phyloP scores from a whole-genome alignment of 106 monocot genomes.

The Hemerocallis citrina region DNA sequence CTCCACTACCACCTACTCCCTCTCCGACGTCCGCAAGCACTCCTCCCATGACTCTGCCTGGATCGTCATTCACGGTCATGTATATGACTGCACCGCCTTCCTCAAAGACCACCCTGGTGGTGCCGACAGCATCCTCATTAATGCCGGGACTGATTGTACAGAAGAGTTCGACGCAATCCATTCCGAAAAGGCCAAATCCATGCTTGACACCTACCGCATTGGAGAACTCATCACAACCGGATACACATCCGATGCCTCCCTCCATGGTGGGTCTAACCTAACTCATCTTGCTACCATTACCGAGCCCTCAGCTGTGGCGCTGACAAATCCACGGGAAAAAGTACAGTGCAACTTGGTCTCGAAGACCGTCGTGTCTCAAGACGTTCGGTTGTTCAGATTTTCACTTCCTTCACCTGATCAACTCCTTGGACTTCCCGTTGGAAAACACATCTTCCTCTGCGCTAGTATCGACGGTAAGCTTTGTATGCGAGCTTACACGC shows the following conservation, averaged over 20 bases:
- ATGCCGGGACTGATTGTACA: slow-evolving; percentile 88
- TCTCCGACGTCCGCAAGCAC: slow-evolving; percentile 66
- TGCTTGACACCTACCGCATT: slow-evolving; percentile 78
- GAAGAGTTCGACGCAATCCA: slow-evolving; percentile 98
- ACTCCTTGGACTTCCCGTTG: slow-evolving; percentile 60
- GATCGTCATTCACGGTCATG: slow-evolving; percentile 80
- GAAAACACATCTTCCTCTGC: slow-evolving; percentile 79
- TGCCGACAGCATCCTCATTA: slow-evolving; percentile 86
- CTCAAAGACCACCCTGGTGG: slow-evolving; percentile 95
- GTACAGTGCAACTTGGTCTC: slow-evolving; percentile 42
- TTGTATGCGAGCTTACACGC: slow-evolving; percentile 94
- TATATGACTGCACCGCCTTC: slow-evolving; percentile 93
- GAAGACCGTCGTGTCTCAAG: slow-evolving; percentile 51
- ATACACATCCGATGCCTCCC: slow-evolving; percentile 34
- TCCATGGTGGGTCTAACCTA: slow-evolving; percentile 22
- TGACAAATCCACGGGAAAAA: slow-evolving; percentile 56
- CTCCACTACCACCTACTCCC: slow-evolving; percentile 23
- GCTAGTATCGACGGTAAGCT: slow-evolving; percentile 60
- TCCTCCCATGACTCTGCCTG: slow-evolving; percentile 55
- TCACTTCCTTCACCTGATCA: slow-evolving; percentile 54
- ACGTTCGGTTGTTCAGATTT: slow-evolving; percentile 77
- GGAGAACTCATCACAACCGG: slow-evolving; percentile 56
- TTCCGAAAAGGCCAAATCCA: slow-evolving; percentile 80
- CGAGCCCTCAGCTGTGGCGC: slow-evolving; percentile 12
- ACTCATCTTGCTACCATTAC: slow-evolving; percentile 17